phyloP scores from a whole-genome alignment of 1,139 yeast genomes.

The Hyphopichia wangnamkhiaoensis region DNA sequence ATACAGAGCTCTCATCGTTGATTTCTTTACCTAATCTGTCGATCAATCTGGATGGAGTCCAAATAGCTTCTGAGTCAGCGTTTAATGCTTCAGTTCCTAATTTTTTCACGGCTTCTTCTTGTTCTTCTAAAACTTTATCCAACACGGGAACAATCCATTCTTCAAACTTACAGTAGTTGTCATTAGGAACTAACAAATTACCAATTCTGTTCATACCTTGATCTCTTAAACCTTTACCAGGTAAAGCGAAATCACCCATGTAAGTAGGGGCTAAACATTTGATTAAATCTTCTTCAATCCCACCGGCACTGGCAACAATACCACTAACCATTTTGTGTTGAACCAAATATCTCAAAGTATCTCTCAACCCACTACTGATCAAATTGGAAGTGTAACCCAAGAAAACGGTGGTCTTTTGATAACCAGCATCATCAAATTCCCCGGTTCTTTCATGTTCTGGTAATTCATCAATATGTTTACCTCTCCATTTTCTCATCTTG shows the following conservation, averaged over 20 bases:
- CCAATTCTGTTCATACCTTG: slow-evolving; percentile 98
- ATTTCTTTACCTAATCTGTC: slow-evolving; percentile 94
- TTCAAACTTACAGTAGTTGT: slow-evolving; percentile 94
- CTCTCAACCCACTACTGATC: slow-evolving; percentile 92
- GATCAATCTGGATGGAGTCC: slow-evolving; percentile 94
- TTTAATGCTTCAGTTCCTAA: slow-evolving; percentile 61
- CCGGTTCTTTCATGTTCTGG: slow-evolving; percentile 74
- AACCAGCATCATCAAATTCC: slow-evolving; percentile 77
- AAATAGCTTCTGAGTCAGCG: slow-evolving; percentile 49
- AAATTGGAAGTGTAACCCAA: slow-evolving; percentile 97
- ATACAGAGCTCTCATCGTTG: slow-evolving; percentile 88
- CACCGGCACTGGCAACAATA: slow-evolving; percentile 95
- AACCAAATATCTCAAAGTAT: slow-evolving; percentile 82
- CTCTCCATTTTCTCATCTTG: slow-evolving; percentile 92
- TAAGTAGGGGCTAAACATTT: slow-evolving; percentile 95
- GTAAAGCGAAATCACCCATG: slow-evolving; percentile 83
- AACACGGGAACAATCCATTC: slow-evolving; percentile 97
- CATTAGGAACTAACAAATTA: slow-evolving; percentile 93
- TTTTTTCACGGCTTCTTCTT: slow-evolving; percentile 62
- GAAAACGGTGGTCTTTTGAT: slow-evolving; percentile 84
- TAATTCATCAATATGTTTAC: slow-evolving; percentile 63
- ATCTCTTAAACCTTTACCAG: slow-evolving; percentile 81
- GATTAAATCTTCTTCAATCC: slow-evolving; percentile 95
- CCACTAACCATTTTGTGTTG: slow-evolving; percentile 95
- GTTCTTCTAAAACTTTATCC: slow-evolving; percentile 86